Evolutionary conservation across 805 yeast genomes (phyloP).

Genomic region (Suhomyces sp.): DNA sequence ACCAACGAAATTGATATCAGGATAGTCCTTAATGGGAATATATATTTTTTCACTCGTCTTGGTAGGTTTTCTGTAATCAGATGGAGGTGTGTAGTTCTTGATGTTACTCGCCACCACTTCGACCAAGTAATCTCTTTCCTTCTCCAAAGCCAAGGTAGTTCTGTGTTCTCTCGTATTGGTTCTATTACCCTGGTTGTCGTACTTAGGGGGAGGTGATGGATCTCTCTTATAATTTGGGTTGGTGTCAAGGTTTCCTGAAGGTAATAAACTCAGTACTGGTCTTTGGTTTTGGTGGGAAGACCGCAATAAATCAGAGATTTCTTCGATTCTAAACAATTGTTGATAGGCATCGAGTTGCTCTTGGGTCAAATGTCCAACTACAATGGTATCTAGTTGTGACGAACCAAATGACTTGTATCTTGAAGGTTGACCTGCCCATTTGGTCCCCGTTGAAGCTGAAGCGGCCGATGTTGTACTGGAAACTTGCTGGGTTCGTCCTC

Average conservation of each 20-base stretch:
- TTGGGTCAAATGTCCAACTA: slow-evolving; percentile 44
- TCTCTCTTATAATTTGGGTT: slow-evolving; percentile 50
- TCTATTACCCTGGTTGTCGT: slow-evolving; percentile 80
- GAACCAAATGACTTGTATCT: slow-evolving; percentile 24
- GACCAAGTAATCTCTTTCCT: slow-evolving; percentile 78
- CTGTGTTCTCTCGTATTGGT: slow-evolving; percentile 79
- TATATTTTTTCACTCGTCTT: slow-evolving; percentile 78
- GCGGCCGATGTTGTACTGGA: too few species aligned
- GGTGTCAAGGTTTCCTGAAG: slow-evolving; percentile 29
- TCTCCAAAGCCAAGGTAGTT: slow-evolving; percentile 59
- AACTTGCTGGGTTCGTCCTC: too few species aligned
- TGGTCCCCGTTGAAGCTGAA: slow-evolving; percentile 17
- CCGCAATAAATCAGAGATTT: slow-evolving; percentile 61
- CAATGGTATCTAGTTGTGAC: slow-evolving; percentile 30
- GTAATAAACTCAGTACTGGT: slow-evolving; percentile 49
- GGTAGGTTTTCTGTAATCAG: slow-evolving; percentile 67
- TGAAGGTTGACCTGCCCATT: slow-evolving; percentile 35
- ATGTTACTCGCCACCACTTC: slow-evolving; percentile 68
- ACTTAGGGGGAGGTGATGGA: slow-evolving; percentile 90
- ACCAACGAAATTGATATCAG: slow-evolving; percentile 92
- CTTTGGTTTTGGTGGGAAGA: slow-evolving; percentile 23
- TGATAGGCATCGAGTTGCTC: slow-evolving; percentile 83
- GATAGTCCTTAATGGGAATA: slow-evolving; percentile 83
- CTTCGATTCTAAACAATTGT: slow-evolving; percentile 71
- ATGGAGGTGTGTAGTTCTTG: slow-evolving; percentile 79